phyloP scores from a whole-genome alignment of 2,329 filamentous ascomycete species.

The Hypocreales sp. region DNA sequence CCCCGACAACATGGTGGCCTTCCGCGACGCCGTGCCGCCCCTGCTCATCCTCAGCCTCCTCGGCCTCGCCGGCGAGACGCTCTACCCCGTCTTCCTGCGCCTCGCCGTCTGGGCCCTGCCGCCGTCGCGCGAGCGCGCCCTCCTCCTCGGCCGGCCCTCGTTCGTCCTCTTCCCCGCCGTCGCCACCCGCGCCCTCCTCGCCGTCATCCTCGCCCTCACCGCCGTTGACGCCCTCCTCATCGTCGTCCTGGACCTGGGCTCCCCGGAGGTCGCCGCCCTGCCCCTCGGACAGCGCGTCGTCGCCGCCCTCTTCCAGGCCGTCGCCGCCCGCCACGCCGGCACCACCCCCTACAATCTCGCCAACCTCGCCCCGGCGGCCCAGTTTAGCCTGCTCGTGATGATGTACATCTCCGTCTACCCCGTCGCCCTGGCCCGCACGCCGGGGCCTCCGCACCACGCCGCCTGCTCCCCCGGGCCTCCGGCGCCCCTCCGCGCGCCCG shows the following conservation, averaged over 20 bases:
- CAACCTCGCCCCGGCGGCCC: slow-evolving; percentile 34
- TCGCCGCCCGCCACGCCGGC: slow-evolving; percentile 28
- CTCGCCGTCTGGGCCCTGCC: slow-evolving; percentile 39
- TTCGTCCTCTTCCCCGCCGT: slow-evolving; percentile 43
- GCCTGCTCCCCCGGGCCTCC: neutral
- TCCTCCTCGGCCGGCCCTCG: slow-evolving; percentile 48
- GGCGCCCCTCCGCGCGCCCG: too few species aligned
- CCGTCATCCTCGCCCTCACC: slow-evolving; percentile 34
- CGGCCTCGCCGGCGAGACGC: slow-evolving; percentile 36
- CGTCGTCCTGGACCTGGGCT: slow-evolving; percentile 32
- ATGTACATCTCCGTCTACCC: slow-evolving; percentile 51
- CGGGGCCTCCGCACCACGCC: slow-evolving; percentile 40
- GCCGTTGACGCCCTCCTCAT: slow-evolving; percentile 40
- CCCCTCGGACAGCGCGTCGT: slow-evolving; percentile 30
- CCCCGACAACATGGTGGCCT: slow-evolving; percentile 35
- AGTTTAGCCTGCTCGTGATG: slow-evolving; percentile 45
- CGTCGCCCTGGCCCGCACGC: slow-evolving; percentile 44
- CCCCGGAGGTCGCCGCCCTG: slow-evolving; percentile 29
- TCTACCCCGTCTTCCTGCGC: slow-evolving; percentile 42
- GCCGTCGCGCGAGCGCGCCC: slow-evolving; percentile 30
- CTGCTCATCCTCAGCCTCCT: slow-evolving; percentile 31
- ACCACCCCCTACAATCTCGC: slow-evolving; percentile 34
- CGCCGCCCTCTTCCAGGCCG: slow-evolving; percentile 43
- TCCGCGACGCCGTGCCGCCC: slow-evolving; percentile 24
- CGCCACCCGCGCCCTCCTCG: slow-evolving; percentile 43